These are phyloP conservation scores for Xerocomus spinulosus DNA, from an alignment of 768 basidiomycete genomes.

Conservation along the genomic window DNA sequence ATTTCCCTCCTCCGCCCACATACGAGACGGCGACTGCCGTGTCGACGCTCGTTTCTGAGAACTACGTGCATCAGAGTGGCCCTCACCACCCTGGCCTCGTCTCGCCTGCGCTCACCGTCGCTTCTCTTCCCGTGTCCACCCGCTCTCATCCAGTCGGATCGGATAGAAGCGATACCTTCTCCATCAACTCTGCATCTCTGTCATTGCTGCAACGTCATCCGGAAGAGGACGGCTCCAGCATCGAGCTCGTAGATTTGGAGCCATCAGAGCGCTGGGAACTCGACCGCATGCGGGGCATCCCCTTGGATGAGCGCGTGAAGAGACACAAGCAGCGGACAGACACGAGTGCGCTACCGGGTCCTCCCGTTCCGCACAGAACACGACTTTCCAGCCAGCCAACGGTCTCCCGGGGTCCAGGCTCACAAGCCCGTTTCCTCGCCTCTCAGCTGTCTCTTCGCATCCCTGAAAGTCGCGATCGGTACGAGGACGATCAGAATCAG, in stretches of 20 bases:
- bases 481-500: conserved; percentile 29
- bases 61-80: conserved; percentile 33
- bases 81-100: conserved; percentile 21
- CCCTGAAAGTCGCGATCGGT: conserved; percentile 30
- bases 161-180: conserved; percentile 24
- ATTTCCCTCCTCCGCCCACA: conserved; percentile 75
- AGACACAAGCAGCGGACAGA: conserved; percentile 35
- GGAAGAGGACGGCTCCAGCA: conserved; percentile 47
- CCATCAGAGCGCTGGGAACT: conserved; percentile 41
- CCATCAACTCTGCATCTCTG: conserved; percentile 16
- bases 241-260: conserved; percentile 52
- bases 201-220: conserved; percentile 16
- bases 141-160: conserved; percentile 11
- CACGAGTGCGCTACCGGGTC: conserved; percentile 9
- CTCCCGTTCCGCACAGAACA: conserved; percentile 27
- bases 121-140: conserved; percentile 20
- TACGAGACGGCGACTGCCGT: conserved; percentile 53
- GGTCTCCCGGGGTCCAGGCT: conserved; percentile 21
- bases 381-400: conserved; percentile 28
- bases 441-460: conserved; percentile 32
- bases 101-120: conserved; percentile 23
- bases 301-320: conserved; percentile 39
- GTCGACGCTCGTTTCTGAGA: conserved; percentile 37
- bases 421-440: conserved; percentile 31
- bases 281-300: conserved; percentile 40